These are phyloP conservation scores for Lumnitzera littorea DNA, from an alignment of 345 rosid species.

Conservation along the genomic window DNA sequence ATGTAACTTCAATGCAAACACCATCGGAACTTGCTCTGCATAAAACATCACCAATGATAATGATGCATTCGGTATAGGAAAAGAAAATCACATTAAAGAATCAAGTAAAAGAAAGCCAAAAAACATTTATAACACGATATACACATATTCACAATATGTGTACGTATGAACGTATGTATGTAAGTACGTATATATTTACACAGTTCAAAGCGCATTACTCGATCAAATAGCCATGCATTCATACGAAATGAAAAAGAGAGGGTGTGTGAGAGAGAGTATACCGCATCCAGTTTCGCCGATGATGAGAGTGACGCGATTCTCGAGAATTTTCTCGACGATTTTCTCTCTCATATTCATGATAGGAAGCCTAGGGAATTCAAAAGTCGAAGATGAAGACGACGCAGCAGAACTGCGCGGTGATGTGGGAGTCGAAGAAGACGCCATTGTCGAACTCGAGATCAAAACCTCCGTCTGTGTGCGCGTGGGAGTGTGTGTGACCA, in stretches of 20 bases:
- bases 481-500: no score
- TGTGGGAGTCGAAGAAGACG: constrained; percentile 39
- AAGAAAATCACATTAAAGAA: no score
- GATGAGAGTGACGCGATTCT: constrained; percentile 94
- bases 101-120: no score
- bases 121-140: no score
- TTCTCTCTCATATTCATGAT: constrained; percentile 50
- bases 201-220: neutral
- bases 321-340: constrained; percentile 70
- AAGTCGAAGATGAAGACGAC: constrained; percentile 28
- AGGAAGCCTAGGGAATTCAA: constrained; percentile 62
- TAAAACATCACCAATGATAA: no score
- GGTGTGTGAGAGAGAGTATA: constrained; percentile 13
- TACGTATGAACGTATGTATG: neutral
- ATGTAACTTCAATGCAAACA: no score
- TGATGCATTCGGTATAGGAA: no score
- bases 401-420: constrained; percentile 42
- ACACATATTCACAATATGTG: no score
- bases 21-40: no score
- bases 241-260: neutral
- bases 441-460: constrained; percentile 26
- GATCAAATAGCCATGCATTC: neutral
- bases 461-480: neutral
- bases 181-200: neutral
- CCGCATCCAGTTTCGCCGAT: constrained; percentile 98